Evolutionary conservation across 2,329 filamentous ascomycete species (phyloP), one percentile per base, ranked within the genome.

Genomic region (Venturia nashicola): DNA sequence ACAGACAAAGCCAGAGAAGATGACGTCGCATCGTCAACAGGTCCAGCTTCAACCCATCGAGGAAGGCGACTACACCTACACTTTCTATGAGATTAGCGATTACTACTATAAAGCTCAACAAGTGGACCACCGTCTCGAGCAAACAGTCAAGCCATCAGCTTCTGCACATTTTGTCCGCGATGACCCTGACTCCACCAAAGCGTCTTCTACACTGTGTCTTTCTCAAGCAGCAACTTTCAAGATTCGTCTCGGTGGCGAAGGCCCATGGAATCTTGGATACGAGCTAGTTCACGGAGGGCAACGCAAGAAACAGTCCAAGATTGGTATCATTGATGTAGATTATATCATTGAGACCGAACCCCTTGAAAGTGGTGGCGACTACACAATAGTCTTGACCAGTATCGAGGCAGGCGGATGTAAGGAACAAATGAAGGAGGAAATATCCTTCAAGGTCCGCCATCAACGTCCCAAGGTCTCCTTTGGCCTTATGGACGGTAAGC

Each of bases 71-170:
- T 96, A 97, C 76, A 88, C 84, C 68, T 99, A 97, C 74, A 82
- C 86, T 32, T 97, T 99, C 76, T 83, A 83, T 67, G 85, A 86
- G 48, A 86, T 99, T 65, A 85, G 86, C 67, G 95, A 99, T 74
- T 80, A 82, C 57, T 87, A 97, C 40, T 99, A 99, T 76, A 82
- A 82, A 40, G 81, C 81, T 1, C 81, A 87, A 61, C 78, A 80
- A 34, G 76, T 95, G 27, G 67, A 69, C 32, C 63, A 67, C 6
- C 63, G 73, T 27, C 77, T 97, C 48, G 88, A 95, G 74, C 93
- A 97, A 74, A 87, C 91, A 70, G 93, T 99, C 68, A 96, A 95
- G 74, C 94, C 94, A 11, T 90, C 92, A 4, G 93, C 94, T 7
- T 90, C 88, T 11, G 93, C 93, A 32, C 76, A 77, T 40, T 85